Base-by-base conservation (phyloP, 805 yeast genomes). In the Nakazawaea pomicola region DNA sequence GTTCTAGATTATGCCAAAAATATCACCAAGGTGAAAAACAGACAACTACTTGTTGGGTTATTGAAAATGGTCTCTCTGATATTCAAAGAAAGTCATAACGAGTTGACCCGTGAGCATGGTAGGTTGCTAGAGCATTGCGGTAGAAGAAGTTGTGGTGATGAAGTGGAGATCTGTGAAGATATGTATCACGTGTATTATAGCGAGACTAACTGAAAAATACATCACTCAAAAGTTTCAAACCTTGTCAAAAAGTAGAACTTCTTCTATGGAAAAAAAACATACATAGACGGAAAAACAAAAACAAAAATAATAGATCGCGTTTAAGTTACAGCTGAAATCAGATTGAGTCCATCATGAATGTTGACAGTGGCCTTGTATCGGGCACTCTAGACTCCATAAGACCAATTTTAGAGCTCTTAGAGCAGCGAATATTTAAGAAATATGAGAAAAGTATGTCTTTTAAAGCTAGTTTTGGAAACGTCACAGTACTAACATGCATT, bases 41-140 rank as follows among this genome's bases (percentile, higher is more conserved):
- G 66, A 50, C 67, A 77, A 44, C 62, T 74, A 38, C 60, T 79
- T 21, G 72, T 74, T 9, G 90, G 90, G 1, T 55, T 83, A 35
- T 53, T 81, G 46, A 62, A 61, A 36, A 49, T 71, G 45, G 64
- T 76, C 35, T 64, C 72, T 11, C 56, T 58, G n/a, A 54, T 62
- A 28, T 62, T 70, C 43, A 54, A 53, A 24, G 56, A 54, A 15
- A 65, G 74, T 38, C 67, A 69, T 38, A 80, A 81, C 78, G 76
- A 75, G 35, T 60, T 79, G 38, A 80, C 80, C 10, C 61, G 62
- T 35, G 88, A 80, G 51, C 68, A 75, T 46, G 68, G 80, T 1
- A 67, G 67, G 40, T 58, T 80, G 44, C 59, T 80, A 34, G 57
- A 62, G 38, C 75, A 77, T 49, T 78, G 83, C 56, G 65, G 69